Evolutionary conservation across 345 rosid genomes (phyloP).

Genomic region (Kandelia obovata): DNA sequence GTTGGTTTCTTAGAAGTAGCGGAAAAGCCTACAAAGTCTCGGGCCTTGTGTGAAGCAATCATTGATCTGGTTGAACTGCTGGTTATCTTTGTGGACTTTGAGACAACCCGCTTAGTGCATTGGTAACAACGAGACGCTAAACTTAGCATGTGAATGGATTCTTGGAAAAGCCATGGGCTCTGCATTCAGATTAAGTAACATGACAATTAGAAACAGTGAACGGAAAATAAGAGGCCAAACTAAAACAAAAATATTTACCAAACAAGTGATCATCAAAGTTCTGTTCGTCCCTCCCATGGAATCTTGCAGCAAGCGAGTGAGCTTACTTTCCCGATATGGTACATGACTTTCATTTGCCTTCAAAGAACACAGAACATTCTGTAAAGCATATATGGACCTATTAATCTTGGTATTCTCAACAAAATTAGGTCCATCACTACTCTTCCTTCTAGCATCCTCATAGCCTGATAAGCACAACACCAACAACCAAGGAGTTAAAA

Average conservation of each 20-base stretch:
- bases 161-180: slow-evolving; percentile 66
- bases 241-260: slow-evolving; percentile 41
- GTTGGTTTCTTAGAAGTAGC: slow-evolving; percentile 36
- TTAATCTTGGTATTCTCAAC: slow-evolving; percentile 49
- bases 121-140: slow-evolving; percentile 62
- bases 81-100: slow-evolving; percentile 37
- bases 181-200: slow-evolving; percentile 19
- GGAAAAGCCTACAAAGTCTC: slow-evolving; percentile 29
- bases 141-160: slow-evolving; percentile 57
- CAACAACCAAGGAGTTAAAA: neutral
- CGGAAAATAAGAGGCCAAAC: slow-evolving; percentile 1
- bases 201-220: slow-evolving; percentile 6
- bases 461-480: slow-evolving; percentile 45
- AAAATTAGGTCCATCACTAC: slow-evolving; percentile 30
- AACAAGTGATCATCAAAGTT: slow-evolving; percentile 58
- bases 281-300: slow-evolving; percentile 51
- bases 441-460: slow-evolving; percentile 53
- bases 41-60: slow-evolving; percentile 35
- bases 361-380: slow-evolving; percentile 62
- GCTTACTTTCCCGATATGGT: slow-evolving; percentile 76
- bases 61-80: slow-evolving; percentile 29
- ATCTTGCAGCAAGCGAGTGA: slow-evolving; percentile 66
- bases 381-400: slow-evolving; percentile 64
- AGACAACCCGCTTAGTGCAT: slow-evolving; percentile 25
- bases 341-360: slow-evolving; percentile 57